Conservation (phyloP, 2,329 filamentous ascomycete species). For the Amphichorda felina region DNA sequence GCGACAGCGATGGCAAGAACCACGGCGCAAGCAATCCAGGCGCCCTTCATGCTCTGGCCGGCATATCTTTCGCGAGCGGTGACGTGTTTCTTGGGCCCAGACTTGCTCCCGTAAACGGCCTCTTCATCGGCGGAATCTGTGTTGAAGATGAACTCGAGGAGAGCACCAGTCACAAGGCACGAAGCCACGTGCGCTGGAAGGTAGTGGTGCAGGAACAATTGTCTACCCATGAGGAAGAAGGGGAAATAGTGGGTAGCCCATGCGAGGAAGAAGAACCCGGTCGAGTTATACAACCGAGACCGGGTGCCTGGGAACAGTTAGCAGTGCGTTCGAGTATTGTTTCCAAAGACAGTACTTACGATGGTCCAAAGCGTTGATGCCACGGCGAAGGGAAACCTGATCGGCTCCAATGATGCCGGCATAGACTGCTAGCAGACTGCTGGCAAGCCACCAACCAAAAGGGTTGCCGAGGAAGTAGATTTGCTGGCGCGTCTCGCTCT, state of each 20-base stretch:
- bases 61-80: constrained; percentile 75
- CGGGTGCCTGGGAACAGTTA: constrained; percentile 55
- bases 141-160: constrained; percentile 94
- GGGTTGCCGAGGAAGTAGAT: constrained; percentile 99
- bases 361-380: constrained; percentile 83
- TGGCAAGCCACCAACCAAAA: constrained; percentile 92
- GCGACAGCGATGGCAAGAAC: constrained; percentile 58
- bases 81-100: constrained; percentile 45
- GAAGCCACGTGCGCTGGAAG: constrained; percentile 90
- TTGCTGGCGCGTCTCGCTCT: constrained; percentile 86
- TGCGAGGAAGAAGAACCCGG: constrained; percentile 96
- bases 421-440: constrained; percentile 85
- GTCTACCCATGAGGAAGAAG: constrained; percentile 96
- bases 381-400: constrained; percentile 84
- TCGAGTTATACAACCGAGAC: constrained; percentile 93
- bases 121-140: constrained; percentile 61
- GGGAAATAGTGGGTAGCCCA: constrained; percentile 97
- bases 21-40: constrained; percentile 67
- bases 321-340: constrained; percentile 15
- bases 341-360: constrained; percentile 51
- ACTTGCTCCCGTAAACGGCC: constrained; percentile 21
- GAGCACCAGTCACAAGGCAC: constrained; percentile 75
- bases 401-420: constrained; percentile 86
- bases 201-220: constrained; percentile 97
- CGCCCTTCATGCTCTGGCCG: constrained; percentile 61